Base-by-base conservation (phyloP, 345 rosid genomes). In the Citrus mangshanensis region DNA sequence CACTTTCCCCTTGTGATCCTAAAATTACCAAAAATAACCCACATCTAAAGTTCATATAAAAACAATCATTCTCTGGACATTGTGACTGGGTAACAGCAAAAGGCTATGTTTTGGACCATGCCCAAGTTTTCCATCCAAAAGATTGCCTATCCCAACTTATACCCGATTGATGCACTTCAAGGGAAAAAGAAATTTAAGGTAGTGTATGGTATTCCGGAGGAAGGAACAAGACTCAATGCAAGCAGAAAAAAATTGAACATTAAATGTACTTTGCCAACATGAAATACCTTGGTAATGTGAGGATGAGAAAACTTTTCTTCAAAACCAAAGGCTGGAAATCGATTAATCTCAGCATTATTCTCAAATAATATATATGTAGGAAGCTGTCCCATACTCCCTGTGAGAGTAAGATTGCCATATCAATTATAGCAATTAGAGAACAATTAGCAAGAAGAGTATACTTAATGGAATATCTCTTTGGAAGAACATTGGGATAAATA, bases 321-420 rank as follows among this genome's bases (percentile, higher is more conserved):
- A 78, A 89, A 86, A 79, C 86, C 82, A 81, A 89, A 87, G 79
- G 92, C 97, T 28, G 98, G 97, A 80, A 89, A 89, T 46, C 98
- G 93, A 77, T 88, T 82, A 70, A 92, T 84, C 84, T 95, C 98
- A 0, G 87, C 81, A 49, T 93, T 93, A 83, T 90, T 92, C 82
- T 95, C 95, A 28, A 90, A 92, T 76, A 95, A 81, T 75, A 95
- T 89, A 82, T 91, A 95, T 40, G 93, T 90, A 24, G 98, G 98
- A 84, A 93, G 95, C 70, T 93, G 97, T 71, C 87, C 84, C 91
- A 88, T 84, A 70, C 91, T 90, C 77, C 90, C 98, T 93, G 72
- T 10, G 79, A 75, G 68, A 78, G 71, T 21, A 80, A 74, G 68
- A 79, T 77, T 68, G 49, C 49, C 64, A 37, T 12, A 28, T 54